Conservation (phyloP, 495 filamentous ascomycete genomes). For the Lasiosphaeriaceae sp. region DNA sequence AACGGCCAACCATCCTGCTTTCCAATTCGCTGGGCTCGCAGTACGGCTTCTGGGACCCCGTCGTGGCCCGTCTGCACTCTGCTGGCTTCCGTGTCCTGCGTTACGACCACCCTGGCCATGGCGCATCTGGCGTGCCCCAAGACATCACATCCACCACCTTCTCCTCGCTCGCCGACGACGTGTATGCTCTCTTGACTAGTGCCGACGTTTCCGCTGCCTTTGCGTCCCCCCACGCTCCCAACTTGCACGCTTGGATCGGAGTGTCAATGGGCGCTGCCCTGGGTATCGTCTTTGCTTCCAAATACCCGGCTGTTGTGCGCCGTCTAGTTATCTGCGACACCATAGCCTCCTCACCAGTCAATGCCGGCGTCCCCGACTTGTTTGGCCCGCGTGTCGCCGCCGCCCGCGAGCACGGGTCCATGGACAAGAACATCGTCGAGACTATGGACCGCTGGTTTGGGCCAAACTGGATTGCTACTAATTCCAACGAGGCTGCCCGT, state of each 20-base stretch:
- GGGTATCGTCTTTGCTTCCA: conserved; percentile 24
- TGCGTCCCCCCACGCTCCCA: conserved; percentile 1
- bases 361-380: conserved; percentile 17
- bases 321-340: conserved; percentile 25
- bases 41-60: conserved; percentile 22
- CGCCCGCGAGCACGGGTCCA: conserved; percentile 17
- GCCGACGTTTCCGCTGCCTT: conserved; percentile 12
- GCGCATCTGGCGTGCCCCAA: conserved; percentile 20
- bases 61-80: conserved; percentile 21
- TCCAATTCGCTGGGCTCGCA: conserved; percentile 25
- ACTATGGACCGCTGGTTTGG: conserved; percentile 33
- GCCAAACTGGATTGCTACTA: conserved; percentile 22
- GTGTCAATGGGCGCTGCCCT: conserved; percentile 33
- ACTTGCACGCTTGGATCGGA: conserved; percentile 31
- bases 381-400: conserved; percentile 25
- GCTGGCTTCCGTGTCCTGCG: conserved; percentile 25
- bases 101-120: conserved; percentile 35
- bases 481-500: conserved; percentile 26
- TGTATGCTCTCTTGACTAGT: conserved; percentile 21
- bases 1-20: conserved; percentile 19
- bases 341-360: conserved; percentile 23
- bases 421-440: conserved; percentile 17
- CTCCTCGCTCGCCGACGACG: conserved; percentile 27
- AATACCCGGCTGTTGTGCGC: conserved; percentile 21
- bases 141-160: conserved; percentile 28